Evolutionary conservation across 2,329 filamentous ascomycete species (phyloP).

Genomic region (Orbilia oligospora): DNA sequence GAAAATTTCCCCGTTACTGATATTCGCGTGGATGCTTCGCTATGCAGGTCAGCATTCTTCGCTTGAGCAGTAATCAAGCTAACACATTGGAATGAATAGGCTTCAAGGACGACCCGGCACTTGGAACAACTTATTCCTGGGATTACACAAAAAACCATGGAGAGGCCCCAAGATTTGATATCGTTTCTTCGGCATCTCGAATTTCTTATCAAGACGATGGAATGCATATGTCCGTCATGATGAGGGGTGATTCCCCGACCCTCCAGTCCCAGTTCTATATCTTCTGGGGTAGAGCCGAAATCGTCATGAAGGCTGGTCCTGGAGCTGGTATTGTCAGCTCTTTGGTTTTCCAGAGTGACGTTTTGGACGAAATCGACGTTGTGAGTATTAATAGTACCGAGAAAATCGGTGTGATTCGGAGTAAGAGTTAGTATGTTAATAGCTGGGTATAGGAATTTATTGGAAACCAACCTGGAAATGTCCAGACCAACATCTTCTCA

Average conservation of each 20-base stretch:
- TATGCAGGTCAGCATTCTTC: background rate
- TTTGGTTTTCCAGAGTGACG: constrained; percentile 89
- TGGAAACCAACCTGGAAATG: constrained; percentile 79
- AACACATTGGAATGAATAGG: constrained; percentile 29
- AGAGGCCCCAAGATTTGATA: constrained; percentile 41
- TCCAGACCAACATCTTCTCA: constrained; percentile 97
- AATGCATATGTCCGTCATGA: constrained; percentile 48
- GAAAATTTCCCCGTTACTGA: background rate
- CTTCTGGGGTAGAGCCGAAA: constrained; percentile 95
- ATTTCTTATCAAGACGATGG: constrained; percentile 48
- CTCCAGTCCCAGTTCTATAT: constrained; percentile 95
- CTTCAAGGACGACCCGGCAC: constrained; percentile 62
- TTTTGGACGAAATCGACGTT: constrained; percentile 95
- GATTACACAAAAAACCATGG: constrained; percentile 71
- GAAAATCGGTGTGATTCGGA: background rate
- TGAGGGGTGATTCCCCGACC: constrained; percentile 72
- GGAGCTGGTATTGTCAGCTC: constrained; percentile 94
- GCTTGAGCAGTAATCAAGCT: constrained; percentile 2
- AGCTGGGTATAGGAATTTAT: constrained; percentile 78
- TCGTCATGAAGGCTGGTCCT: constrained; percentile 86
- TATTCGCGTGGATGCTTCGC: background rate
- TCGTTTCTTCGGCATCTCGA: constrained; percentile 68
- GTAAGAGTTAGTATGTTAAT: background rate
- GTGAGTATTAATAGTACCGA: constrained; percentile 7
- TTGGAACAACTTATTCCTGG: constrained; percentile 61